Base-by-base conservation (phyloP, 345 rosid genomes). In the Hibiscus syriacus region DNA sequence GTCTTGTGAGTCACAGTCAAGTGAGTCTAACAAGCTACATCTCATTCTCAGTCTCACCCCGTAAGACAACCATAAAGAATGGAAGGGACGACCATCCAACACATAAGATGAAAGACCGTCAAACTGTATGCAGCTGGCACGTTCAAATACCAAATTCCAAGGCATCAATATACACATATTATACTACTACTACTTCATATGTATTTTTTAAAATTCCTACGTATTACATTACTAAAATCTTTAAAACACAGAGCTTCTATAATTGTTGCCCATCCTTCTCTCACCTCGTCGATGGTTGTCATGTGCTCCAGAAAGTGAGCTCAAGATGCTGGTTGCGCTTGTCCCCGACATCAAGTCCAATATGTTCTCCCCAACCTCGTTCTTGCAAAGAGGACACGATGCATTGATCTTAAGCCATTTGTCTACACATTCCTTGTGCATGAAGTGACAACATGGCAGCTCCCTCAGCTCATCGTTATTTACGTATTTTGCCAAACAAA, bases 341-440 rank as follows among this genome's bases (percentile, higher is more conserved):
- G 83, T 72, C 64, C 71, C 70, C 0, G 90, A 19, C 9, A 73
- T 49, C 20, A 82, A 74, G 41, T 78, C 92, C 41, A 77, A 23
- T 14, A 79, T 46, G 52, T 79, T 75, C 60, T 85, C 91, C 4
- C 92, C 89, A 19, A 91, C 93, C 57, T 94, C 93, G 16, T 76
- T 84, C 79, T 94, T 94, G 91, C 99, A 94, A 22, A 94, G 92
- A 55, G 99, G 99, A 72, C 99, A 94, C 1, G 87, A 73, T 0
- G 98, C 98, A 25, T 88, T 91, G 73, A 94, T 94, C 79, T 89
- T 91, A 39, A 94, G 86, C 99, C 99, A 94, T 72, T 89, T 94
- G 60, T 91, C 98, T 20, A 94, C 96, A 38, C 99, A 94, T 8
- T 91, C 99, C 85, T 85, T 86, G 85, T 94, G 99, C 75, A 94